Evolutionary conservation across 345 rosid genomes (phyloP).

Genomic region (Pistacia vera): DNA sequence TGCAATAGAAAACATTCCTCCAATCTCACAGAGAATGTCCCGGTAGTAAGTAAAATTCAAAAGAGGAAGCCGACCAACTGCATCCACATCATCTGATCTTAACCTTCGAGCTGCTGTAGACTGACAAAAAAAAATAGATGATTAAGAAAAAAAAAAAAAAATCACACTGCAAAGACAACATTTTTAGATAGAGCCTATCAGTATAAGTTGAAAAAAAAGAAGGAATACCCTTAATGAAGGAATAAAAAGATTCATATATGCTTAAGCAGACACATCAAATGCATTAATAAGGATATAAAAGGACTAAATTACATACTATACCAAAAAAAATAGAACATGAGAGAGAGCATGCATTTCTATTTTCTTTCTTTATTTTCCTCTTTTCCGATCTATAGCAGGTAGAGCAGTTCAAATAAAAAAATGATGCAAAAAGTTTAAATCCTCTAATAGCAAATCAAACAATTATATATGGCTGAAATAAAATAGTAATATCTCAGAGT

Average conservation of each 20-base stretch:
- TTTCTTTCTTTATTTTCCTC: not conserved
- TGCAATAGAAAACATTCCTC: slow-evolving; percentile 97
- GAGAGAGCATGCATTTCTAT: not conserved
- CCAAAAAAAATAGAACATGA: not conserved
- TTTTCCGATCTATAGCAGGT: not conserved
- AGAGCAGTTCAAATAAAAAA: not conserved
- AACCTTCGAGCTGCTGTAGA: slow-evolving; percentile 69
- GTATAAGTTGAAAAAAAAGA: not conserved
- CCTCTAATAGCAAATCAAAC: not conserved
- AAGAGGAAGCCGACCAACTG: slow-evolving; percentile 73
- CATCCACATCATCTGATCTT: slow-evolving; percentile 97
- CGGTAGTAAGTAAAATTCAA: slow-evolving; percentile 65
- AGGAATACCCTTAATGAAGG: not conserved
- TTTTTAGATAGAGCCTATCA: not conserved
- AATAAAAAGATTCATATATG: not conserved
- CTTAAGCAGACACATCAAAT: not conserved
- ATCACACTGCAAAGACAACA: not conserved
- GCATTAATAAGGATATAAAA: not conserved
- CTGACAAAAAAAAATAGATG: slow-evolving; percentile 41
- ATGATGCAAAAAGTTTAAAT: not conserved
- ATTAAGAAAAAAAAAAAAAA: slow-evolving; percentile 2
- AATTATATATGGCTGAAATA: not conserved
- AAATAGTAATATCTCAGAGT: not conserved
- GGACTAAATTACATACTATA: not conserved
- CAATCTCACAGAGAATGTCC: slow-evolving; percentile 82